phyloP scores from a whole-genome alignment of 495 filamentous ascomycete genomes.

The Immersiella caudata region DNA sequence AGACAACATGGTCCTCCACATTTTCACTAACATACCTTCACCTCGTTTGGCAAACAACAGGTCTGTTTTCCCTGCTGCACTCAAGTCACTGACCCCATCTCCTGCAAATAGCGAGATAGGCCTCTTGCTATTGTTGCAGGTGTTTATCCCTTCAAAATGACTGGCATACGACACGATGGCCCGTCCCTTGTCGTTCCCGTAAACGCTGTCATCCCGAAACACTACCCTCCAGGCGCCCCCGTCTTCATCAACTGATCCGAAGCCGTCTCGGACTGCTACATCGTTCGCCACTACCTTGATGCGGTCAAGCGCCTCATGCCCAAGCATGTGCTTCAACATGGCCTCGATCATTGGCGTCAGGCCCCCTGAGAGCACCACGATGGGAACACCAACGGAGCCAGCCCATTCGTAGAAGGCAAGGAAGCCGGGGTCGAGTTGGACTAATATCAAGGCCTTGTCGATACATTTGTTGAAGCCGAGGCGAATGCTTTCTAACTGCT shows the following conservation, averaged over 20 bases:
- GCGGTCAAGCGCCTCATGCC: background rate
- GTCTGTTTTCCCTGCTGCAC: background rate
- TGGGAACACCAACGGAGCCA: background rate
- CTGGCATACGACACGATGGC: background rate
- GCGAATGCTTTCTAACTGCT: background rate
- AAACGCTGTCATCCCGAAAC: background rate
- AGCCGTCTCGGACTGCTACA: background rate
- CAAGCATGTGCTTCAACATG: background rate
- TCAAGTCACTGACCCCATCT: slow-evolving; percentile 2
- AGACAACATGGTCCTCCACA: too few species aligned
- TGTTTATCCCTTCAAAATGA: background rate
- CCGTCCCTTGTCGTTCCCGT: background rate
- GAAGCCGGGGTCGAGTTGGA: background rate
- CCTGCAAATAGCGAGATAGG: background rate
- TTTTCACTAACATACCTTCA: background rate
- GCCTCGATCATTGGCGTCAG: slow-evolving; percentile 2
- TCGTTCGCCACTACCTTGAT: background rate
- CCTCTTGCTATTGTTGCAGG: background rate
- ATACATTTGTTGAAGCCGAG: background rate
- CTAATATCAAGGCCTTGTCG: background rate
- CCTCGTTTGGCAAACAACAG: background rate
- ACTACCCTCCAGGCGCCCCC: background rate
- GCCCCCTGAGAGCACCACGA: background rate
- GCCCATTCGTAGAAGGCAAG: background rate
- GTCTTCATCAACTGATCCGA: background rate